A percentile compares a stretch with the other conserved stretches of the same genome.
Conservation (phyloP, 148 eudicot species). For the Spergularia bocconei region DNA sequence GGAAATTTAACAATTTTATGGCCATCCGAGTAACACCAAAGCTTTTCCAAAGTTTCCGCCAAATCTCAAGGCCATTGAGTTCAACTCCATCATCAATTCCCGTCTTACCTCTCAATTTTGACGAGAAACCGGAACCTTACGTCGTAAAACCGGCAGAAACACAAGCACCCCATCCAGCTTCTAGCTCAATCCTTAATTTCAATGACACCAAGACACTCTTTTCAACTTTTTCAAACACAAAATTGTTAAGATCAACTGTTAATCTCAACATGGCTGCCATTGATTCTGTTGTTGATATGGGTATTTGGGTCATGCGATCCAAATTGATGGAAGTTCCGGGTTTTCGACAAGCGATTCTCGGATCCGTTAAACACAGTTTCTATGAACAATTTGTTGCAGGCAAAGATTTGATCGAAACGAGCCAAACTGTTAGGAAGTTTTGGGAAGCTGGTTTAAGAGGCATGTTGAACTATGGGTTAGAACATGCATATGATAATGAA, state of each 20-base stretch:
- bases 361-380: conserved; percentile 40
- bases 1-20: conserved; percentile 31
- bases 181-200: conserved; percentile 30
- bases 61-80: conserved; percentile 33
- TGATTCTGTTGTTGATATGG: conserved; percentile 60
- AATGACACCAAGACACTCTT: conserved; percentile 46
- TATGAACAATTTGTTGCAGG: conserved; percentile 89
- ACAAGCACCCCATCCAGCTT: background rate
- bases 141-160: conserved; percentile 1
- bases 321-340: conserved; percentile 41
- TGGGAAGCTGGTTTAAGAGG: conserved; percentile 53
- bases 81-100: conserved; percentile 38
- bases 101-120: conserved; percentile 28
- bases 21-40: conserved; percentile 42
- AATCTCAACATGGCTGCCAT: conserved; percentile 47
- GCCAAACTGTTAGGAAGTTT: conserved; percentile 36
- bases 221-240: conserved; percentile 40
- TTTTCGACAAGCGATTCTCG: conserved; percentile 33
- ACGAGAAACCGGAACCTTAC: conserved; percentile 20
- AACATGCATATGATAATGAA: conserved; percentile 61
- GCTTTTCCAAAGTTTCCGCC: conserved; percentile 29
- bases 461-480: conserved; percentile 82
- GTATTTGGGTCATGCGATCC: conserved; percentile 67
- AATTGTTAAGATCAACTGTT: conserved; percentile 44
- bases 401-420: conserved; percentile 41